phyloP scores from a whole-genome alignment of 441 rosid genomes.

The Pelargonium australe region DNA sequence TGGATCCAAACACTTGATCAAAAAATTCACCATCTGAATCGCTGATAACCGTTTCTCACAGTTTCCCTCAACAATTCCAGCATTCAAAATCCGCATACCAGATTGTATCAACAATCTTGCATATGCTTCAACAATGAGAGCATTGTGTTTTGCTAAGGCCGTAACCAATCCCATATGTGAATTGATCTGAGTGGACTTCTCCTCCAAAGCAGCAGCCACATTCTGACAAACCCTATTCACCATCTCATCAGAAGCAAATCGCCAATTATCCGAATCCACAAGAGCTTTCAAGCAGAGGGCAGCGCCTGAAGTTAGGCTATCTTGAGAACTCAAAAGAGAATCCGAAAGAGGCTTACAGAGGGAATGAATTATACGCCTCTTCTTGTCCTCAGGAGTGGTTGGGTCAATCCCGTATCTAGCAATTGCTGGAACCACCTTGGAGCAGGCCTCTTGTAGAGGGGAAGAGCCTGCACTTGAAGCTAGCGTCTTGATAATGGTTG shows the following conservation, averaged over 20 bases:
- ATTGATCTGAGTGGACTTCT: slow-evolving; percentile 66
- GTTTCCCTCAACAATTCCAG: slow-evolving; percentile 59
- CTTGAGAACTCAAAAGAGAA: slow-evolving; percentile 69
- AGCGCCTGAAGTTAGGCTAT: slow-evolving; percentile 83
- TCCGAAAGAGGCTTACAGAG: slow-evolving; percentile 83
- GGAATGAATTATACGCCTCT: slow-evolving; percentile 59
- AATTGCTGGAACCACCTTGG: slow-evolving; percentile 90
- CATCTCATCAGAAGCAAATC: slow-evolving; percentile 73
- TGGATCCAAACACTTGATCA: slow-evolving; percentile 84
- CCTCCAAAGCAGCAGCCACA: slow-evolving; percentile 83
- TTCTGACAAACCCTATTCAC: slow-evolving; percentile 84
- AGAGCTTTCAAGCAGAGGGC: slow-evolving; percentile 94
- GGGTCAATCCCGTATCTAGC: slow-evolving; percentile 94
- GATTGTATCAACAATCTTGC: slow-evolving; percentile 77
- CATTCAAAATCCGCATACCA: slow-evolving; percentile 57
- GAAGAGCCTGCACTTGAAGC: slow-evolving; percentile 86
- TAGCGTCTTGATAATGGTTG: slow-evolving; percentile 63
- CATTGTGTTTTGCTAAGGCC: slow-evolving; percentile 82
- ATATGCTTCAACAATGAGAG: slow-evolving; percentile 81
- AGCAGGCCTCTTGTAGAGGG: slow-evolving; percentile 91
- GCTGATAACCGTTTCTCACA: slow-evolving; percentile 79
- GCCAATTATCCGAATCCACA: slow-evolving; percentile 90
- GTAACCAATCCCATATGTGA: slow-evolving; percentile 80
- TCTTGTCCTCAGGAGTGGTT: slow-evolving; percentile 66
- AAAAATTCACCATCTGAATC: slow-evolving; percentile 87